Percentiles rank a stretch among this genome's conserved stretches.
Evolutionary conservation across 2,329 filamentous ascomycete genomes (phyloP).

Genomic region (Colletotrichum tropicicola): DNA sequence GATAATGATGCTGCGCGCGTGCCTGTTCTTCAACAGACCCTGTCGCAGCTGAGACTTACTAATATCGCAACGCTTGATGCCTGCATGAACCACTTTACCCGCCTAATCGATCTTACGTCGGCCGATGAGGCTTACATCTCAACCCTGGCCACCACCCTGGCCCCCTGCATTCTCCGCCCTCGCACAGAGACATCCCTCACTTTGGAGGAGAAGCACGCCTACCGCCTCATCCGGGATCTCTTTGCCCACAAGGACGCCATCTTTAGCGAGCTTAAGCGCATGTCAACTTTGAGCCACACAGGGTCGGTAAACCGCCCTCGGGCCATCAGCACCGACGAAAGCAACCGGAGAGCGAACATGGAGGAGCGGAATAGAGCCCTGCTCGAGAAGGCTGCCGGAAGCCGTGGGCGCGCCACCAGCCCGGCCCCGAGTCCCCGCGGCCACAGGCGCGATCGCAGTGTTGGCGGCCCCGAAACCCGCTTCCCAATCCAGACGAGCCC

Average conservation of each 20-base stretch:
- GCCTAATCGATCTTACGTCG: constrained; percentile 94
- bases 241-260: constrained; percentile 95
- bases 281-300: constrained; percentile 75
- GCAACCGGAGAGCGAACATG: constrained; percentile 91
- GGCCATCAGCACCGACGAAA: constrained; percentile 94
- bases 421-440: constrained; percentile 69
- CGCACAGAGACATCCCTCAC: constrained; percentile 89
- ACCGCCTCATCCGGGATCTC: constrained; percentile 89
- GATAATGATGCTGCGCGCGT: constrained; percentile 84
- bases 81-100: constrained; percentile 97
- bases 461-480: constrained; percentile 75
- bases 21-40: constrained; percentile 92
- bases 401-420: constrained; percentile 78
- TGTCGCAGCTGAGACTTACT: constrained; percentile 91
- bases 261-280: constrained; percentile 94
- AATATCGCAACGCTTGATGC: constrained; percentile 99
- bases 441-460: constrained; percentile 85
- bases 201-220: constrained; percentile 93
- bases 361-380: constrained; percentile 90
- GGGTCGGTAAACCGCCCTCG: constrained; percentile 73
- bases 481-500: constrained; percentile 84
- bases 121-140: constrained; percentile 88
- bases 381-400: constrained; percentile 70
- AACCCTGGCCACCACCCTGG: constrained; percentile 77
- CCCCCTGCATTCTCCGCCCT: constrained; percentile 88